Percentiles rank a stretch among this genome's conserved stretches.
Evolutionary conservation across 179 eudicot genomes (phyloP).

Genomic region (Spinacia oleracea): DNA sequence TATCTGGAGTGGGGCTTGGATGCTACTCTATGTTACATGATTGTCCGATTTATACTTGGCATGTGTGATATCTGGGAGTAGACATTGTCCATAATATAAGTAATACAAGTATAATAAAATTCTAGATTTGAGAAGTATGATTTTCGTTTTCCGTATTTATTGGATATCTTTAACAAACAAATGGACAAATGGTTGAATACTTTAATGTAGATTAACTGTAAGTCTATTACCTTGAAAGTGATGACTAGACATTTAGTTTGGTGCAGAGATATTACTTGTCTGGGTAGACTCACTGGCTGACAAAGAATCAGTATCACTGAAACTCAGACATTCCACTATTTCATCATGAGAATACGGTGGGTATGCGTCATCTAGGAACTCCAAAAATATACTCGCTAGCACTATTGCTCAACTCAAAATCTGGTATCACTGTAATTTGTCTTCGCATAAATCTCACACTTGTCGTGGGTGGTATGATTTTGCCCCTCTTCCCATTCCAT

Average conservation of each 20-base stretch:
- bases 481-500: conserved; percentile 72
- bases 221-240: not conserved
- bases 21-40: not conserved
- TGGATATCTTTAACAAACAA: not conserved
- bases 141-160: not conserved
- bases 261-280: conserved; percentile 24
- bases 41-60: not conserved
- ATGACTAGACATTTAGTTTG: not conserved
- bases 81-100: too few relatives aligned
- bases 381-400: conserved; percentile 7
- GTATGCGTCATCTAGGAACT: conserved; percentile 25
- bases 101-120: too few relatives aligned
- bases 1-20: not conserved
- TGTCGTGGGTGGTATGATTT: conserved; percentile 19
- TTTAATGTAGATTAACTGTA: not conserved
- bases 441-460: conserved; percentile 6
- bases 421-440: conserved; percentile 11
- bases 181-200: too few relatives aligned
- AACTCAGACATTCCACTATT: conserved; percentile 33
- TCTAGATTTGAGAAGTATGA: not conserved
- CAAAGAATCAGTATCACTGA: conserved; percentile 37
- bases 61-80: not conserved
- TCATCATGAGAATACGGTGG: conserved; percentile 35
- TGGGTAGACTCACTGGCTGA: conserved; percentile 28
- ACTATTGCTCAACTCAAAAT: conserved; percentile 21